Evolutionary conservation across 768 basidiomycete genomes (phyloP).

Genomic region (Lactarius evosmus): DNA sequence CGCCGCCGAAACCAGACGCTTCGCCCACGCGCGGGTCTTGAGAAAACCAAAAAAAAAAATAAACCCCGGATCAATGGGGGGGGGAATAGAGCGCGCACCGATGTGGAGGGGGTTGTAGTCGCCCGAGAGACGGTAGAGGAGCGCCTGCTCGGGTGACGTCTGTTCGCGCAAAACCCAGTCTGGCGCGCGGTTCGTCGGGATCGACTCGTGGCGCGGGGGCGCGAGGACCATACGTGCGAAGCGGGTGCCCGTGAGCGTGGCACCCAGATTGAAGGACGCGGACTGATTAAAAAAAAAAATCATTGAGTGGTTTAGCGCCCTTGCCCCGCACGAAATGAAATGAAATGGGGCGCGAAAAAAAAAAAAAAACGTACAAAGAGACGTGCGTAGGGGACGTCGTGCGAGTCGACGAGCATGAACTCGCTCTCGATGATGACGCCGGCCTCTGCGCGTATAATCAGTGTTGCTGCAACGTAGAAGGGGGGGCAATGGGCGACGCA

Average conservation of each 20-base stretch:
- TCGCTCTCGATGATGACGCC: constrained; percentile 73
- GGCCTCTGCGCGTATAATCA: constrained; percentile 46
- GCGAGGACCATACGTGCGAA: constrained; percentile 42
- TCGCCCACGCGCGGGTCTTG: constrained; percentile 77
- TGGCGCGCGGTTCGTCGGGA: constrained; percentile 40
- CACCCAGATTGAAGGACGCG: constrained; percentile 45
- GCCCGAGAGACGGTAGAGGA: constrained; percentile 48
- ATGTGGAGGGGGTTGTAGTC: constrained; percentile 54
- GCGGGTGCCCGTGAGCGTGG: constrained; percentile 38
- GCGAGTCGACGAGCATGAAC: constrained; percentile 56
- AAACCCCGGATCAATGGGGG: neutral
- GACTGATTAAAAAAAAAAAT: too few species aligned
- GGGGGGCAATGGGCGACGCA: constrained; percentile 35
- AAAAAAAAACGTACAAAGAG: constrained; percentile 42
- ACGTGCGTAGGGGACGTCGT: constrained; percentile 45
- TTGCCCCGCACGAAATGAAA: neutral
- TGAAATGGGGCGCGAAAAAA: too few species aligned
- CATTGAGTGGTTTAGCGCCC: too few species aligned
- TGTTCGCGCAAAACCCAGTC: constrained; percentile 42
- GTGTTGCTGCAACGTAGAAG: neutral
- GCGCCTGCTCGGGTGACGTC: constrained; percentile 43
- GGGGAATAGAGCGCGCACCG: constrained; percentile 33
- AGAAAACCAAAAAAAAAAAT: constrained; percentile 6
- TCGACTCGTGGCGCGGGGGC: constrained; percentile 37
- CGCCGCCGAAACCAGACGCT: constrained; percentile 73